These are phyloP conservation scores for Rusavskia elegans DNA, from an alignment of 495 filamentous ascomycete species.

Conservation along the genomic window DNA sequence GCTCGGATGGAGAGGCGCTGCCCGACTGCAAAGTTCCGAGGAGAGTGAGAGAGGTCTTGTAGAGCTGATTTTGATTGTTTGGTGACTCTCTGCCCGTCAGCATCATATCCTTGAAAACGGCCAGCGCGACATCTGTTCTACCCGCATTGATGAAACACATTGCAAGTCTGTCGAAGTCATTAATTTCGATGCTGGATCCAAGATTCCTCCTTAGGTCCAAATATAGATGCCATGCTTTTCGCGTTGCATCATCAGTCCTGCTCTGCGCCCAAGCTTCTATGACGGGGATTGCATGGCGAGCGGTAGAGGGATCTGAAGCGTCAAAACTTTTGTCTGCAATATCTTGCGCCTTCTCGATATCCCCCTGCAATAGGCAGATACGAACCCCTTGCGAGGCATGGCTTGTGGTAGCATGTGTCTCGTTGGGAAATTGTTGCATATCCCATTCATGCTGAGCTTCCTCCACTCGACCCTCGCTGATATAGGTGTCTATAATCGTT, in stretches of 20 bases:
- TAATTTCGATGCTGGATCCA: conserved; percentile 46
- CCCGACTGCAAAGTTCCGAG: conserved; percentile 31
- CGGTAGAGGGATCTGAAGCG: conserved; percentile 28
- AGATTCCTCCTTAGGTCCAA: conserved; percentile 41
- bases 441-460: conserved; percentile 52
- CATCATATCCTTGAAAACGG: conserved; percentile 77
- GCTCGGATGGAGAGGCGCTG: conserved; percentile 26
- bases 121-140: conserved; percentile 44
- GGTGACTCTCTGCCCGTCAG: conserved; percentile 37
- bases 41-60: conserved; percentile 27
- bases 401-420: conserved; percentile 31
- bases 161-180: conserved; percentile 58
- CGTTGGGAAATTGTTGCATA: conserved; percentile 35
- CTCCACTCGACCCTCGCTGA: conserved; percentile 38
- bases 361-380: conserved; percentile 42
- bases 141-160: conserved; percentile 44
- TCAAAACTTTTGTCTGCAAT: conserved; percentile 42
- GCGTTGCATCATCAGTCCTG: conserved; percentile 23
- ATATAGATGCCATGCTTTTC: conserved; percentile 54
- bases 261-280: conserved; percentile 32
- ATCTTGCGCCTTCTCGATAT: conserved; percentile 46
- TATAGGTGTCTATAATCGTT: conserved; percentile 47
- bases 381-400: conserved; percentile 57
- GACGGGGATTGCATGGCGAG: conserved; percentile 50
- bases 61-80: conserved; percentile 33